phyloP scores from a whole-genome alignment of 169 alveolate species.

The Eimeria sp. region DNA sequence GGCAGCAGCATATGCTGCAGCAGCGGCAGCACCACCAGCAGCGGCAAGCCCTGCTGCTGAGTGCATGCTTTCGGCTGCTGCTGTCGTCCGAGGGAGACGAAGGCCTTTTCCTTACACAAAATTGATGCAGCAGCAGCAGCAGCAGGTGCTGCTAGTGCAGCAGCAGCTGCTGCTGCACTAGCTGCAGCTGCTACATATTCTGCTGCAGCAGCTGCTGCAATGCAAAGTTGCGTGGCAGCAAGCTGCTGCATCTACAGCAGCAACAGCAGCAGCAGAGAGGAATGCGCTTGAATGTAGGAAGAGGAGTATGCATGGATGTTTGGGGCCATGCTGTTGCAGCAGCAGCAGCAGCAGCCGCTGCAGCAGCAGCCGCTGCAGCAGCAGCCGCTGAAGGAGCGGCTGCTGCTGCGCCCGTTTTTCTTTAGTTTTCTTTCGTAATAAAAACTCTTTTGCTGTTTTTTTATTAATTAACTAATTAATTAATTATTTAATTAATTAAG shows the following conservation, averaged over 20 bases:
- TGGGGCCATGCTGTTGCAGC: not conserved
- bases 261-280: no score
- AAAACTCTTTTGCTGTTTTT: no score
- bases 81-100: not conserved
- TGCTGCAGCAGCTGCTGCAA: no score
- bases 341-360: not conserved
- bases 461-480: no score
- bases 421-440: no score
- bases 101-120: not conserved
- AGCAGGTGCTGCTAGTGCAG: slow-evolving; percentile 24
- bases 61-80: slow-evolving; percentile 17
- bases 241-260: no score
- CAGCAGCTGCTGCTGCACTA: not conserved
- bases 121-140: slow-evolving; percentile 1
- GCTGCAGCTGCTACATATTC: not conserved
- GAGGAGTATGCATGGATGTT: no score
- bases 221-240: no score
- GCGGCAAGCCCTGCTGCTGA: slow-evolving; percentile 46
- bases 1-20: slow-evolving; percentile 28
- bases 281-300: no score
- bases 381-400: not conserved
- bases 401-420: no score
- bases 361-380: not conserved
- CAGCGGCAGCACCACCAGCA: slow-evolving; percentile 70
- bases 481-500: no score